These are phyloP conservation scores for Oligophagozyma castellii DNA, from an alignment of 1,139 yeast species.

Conservation along the genomic window DNA sequence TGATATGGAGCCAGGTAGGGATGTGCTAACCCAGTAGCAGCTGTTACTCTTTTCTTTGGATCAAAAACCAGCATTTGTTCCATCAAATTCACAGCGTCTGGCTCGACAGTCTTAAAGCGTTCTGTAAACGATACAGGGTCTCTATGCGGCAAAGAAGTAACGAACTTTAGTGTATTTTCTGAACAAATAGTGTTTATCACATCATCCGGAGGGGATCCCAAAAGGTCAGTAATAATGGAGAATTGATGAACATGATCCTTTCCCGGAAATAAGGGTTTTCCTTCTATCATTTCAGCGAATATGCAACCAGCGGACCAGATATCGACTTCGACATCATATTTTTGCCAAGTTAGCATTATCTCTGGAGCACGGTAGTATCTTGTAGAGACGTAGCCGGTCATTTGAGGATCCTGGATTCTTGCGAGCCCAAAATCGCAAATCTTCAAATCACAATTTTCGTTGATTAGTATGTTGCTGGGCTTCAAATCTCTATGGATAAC, in stretches of 20 bases:
- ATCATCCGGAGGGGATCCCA: slow-evolving; percentile 94
- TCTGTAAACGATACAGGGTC: slow-evolving; percentile 82
- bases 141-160: slow-evolving; percentile 82
- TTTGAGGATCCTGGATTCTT: slow-evolving; percentile 93
- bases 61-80: slow-evolving; percentile 89
- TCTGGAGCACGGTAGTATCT: slow-evolving; percentile 97
- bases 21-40: slow-evolving; percentile 79
- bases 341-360: slow-evolving; percentile 98
- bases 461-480: slow-evolving; percentile 84
- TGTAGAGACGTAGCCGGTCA: slow-evolving; percentile 97
- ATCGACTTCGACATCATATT: slow-evolving; percentile 96
- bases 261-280: slow-evolving; percentile 97
- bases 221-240: slow-evolving; percentile 84
- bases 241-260: slow-evolving; percentile 98
- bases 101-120: slow-evolving; percentile 76
- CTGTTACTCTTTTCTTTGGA: slow-evolving; percentile 86
- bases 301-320: slow-evolving; percentile 99
- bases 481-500: slow-evolving; percentile 92
- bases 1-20: slow-evolving; percentile 95
- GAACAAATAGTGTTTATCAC: slow-evolving; percentile 93
- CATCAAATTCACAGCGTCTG: slow-evolving; percentile 79
- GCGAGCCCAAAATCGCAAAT: slow-evolving; percentile 97
- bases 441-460: slow-evolving; percentile 90
- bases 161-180: slow-evolving; percentile 88
- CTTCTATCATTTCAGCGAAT: slow-evolving; percentile 96